Evolutionary conservation across 2,329 filamentous ascomycete species (phyloP).

Genomic region (Cladosporium sp.): DNA sequence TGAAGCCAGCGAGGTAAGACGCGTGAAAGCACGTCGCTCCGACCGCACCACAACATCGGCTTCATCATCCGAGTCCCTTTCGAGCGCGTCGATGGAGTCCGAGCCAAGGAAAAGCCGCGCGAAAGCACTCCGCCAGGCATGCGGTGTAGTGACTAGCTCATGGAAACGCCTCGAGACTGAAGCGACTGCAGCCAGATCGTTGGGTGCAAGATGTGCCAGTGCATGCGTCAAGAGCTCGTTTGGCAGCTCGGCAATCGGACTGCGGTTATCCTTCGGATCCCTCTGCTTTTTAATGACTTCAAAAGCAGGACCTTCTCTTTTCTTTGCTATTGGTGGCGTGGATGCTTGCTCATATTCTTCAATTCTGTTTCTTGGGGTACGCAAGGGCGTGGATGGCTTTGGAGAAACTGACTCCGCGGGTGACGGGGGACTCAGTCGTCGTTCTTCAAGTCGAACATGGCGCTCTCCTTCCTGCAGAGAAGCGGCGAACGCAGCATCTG

Average conservation of each 20-base stretch:
- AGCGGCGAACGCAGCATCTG: conserved; percentile 25
- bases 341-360: conserved; percentile 51
- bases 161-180: conserved; percentile 87
- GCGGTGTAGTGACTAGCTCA: conserved; percentile 78
- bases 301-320: conserved; percentile 45
- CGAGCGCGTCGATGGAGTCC: conserved; percentile 47
- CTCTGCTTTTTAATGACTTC: conserved; percentile 48
- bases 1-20: conserved; percentile 77
- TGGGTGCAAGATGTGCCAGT: conserved; percentile 81
- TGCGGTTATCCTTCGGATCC: conserved; percentile 41
- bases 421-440: conserved; percentile 26
- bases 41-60: conserved; percentile 56
- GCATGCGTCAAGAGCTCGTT: conserved; percentile 93
- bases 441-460: conserved; percentile 9
- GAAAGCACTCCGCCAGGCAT: conserved; percentile 92
- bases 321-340: conserved; percentile 33
- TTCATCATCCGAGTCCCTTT: conserved; percentile 43
- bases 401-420: conserved; percentile 3
- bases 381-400: conserved; percentile 26
- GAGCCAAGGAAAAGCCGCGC: conserved; percentile 83
- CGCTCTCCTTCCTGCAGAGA: conserved; percentile 21
- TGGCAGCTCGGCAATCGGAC: conserved; percentile 61
- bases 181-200: conserved; percentile 75
- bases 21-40: conserved; percentile 74
- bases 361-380: conserved; percentile 48